Percentiles rank a stretch among this genome's conserved stretches.
Evolutionary conservation across 1,284 basidiomycete species (phyloP).

Genomic region (Laetiporus sulphureus): DNA sequence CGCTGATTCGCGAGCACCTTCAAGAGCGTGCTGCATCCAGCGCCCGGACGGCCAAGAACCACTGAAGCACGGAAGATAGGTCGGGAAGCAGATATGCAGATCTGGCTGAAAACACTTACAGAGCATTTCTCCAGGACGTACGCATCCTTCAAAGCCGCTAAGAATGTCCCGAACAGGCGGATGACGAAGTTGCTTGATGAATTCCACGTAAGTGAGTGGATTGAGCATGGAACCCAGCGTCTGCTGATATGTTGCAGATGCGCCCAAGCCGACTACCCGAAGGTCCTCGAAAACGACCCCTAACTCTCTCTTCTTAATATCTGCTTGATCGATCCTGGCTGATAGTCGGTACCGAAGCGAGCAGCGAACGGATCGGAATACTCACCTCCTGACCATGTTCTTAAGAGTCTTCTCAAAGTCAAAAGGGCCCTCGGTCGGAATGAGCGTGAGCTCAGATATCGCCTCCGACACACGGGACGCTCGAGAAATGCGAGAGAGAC

Average conservation of each 20-base stretch:
- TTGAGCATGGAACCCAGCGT: slow-evolving; percentile 37
- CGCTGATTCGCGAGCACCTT: slow-evolving; percentile 68
- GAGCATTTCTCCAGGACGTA: slow-evolving; percentile 58
- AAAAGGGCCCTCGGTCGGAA: slow-evolving; percentile 30
- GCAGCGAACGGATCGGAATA: slow-evolving; percentile 1
- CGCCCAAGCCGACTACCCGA: slow-evolving; percentile 40
- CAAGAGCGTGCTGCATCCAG: slow-evolving; percentile 72
- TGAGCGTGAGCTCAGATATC: slow-evolving; percentile 20
- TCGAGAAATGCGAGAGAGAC: neutral
- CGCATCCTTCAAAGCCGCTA: slow-evolving; percentile 40
- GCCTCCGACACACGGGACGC: slow-evolving; percentile 1
- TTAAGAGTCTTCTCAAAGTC: slow-evolving; percentile 40
- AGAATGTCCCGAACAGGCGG: slow-evolving; percentile 41
- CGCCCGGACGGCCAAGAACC: slow-evolving; percentile 59
- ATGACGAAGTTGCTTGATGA: slow-evolving; percentile 25
- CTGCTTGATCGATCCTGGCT: slow-evolving; percentile 36
- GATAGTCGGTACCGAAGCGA: neutral
- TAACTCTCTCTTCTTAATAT: slow-evolving; percentile 38
- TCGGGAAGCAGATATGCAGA: neutral
- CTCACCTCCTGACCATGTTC: slow-evolving; percentile 33
- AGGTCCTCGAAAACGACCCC: slow-evolving; percentile 46
- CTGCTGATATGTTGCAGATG: slow-evolving; percentile 32
- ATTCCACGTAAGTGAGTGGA: slow-evolving; percentile 24
- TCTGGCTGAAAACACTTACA: slow-evolving; percentile 26
- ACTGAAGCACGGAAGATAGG: slow-evolving; percentile 30